Conservation (phyloP, 306 rosid species). For the Notholithocarpus densiflorus region DNA sequence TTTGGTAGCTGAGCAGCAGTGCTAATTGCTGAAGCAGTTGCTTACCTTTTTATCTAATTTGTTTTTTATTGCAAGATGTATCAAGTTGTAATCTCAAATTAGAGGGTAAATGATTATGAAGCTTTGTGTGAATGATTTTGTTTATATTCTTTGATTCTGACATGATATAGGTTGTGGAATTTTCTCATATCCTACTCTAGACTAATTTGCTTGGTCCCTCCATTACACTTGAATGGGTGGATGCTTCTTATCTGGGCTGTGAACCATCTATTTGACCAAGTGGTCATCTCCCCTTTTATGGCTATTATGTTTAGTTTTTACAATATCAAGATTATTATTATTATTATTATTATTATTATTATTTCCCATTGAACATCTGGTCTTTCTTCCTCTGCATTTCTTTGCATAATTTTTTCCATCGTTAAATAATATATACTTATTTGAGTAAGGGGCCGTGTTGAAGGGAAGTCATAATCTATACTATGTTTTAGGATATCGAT, state of each 20-base stretch:
- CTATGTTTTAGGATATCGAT: background rate
- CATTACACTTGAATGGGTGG: background rate
- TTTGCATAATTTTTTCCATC: background rate
- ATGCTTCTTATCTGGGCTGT: background rate
- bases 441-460: background rate
- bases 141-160: background rate
- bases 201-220: background rate
- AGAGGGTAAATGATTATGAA: background rate
- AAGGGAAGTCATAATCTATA: background rate
- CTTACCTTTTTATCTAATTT: conserved; percentile 6
- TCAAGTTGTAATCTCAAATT: background rate
- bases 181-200: background rate
- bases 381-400: background rate
- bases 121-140: background rate
- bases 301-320: background rate
- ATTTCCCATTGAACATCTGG: background rate
- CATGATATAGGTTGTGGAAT: background rate
- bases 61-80: background rate
- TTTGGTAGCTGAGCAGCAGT: background rate
- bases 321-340: background rate
- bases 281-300: background rate
- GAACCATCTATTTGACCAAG: background rate
- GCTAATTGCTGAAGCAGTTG: conserved; percentile 11
- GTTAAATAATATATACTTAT: background rate
- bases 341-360: no score